Base-by-base conservation (phyloP, 257 asterid species). In the Nemophila menziesii region DNA sequence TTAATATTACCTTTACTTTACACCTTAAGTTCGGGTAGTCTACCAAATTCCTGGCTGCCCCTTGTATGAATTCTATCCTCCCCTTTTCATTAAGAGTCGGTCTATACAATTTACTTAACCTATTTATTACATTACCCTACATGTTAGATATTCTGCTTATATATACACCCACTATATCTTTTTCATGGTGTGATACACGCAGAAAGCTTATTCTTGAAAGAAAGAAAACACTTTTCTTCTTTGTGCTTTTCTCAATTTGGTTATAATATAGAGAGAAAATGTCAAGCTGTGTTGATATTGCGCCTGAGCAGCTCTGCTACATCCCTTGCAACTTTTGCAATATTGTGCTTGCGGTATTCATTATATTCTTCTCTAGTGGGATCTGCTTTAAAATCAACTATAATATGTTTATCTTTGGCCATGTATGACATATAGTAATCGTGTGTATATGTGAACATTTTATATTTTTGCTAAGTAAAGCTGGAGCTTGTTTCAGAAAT, bases 251-350 rank as follows among this genome's bases (percentile, higher is more conserved):
- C 33, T 16, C 4, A 13, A 10, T 29, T n/a, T 29, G 12, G 7
- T 7, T 29, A 7, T 29, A 7, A 7, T 16, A 17, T 4, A 17
- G 44, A 23, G 22, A 39, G 22, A 16, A 21, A 18, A 70, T 70
- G 77, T 57, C 78, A 26, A 62, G 55, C 55, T 55, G 60, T 61
- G 64, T 60, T 72, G 81, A 76, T 69, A 39, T 70, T 43, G 46
- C 46, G 20, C 50, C 83, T 21, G 95, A 83, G 65, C 78, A 83
- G 56, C 79, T 83, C 38, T 79, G 90, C 63, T 83, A 83, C 64
- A 83, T 83, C 67, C 92, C 95, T 79, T 80, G 93, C 79, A 80
- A 70, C 77, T 84, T 70, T 73, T 84, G 95, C 76, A 80, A 59
- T 67, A 80, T 80, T 43, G 87, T 84, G 64, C 95, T 84, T 53